Base-by-base conservation (phyloP, 345 rosid species). In the Combretum micranthum region DNA sequence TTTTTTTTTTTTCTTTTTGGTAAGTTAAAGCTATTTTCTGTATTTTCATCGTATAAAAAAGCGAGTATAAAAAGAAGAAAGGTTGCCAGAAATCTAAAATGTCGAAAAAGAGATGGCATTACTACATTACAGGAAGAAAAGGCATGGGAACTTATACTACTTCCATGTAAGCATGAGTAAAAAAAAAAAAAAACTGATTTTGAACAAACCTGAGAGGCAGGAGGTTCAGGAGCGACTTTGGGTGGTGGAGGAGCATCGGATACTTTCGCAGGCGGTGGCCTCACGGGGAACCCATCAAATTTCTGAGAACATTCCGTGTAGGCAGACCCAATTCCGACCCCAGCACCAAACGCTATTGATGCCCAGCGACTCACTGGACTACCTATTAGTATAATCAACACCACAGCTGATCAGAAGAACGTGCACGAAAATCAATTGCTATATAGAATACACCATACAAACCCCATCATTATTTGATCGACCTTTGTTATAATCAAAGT, bases 291-390 rank as follows among this genome's bases (percentile, higher is more conserved):
- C 15, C 81, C 87, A 64, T 73, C 64, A 62, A 89, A 89, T 50
- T 73, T 52, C 50, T 51, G 88, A 71, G 83, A 74, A 65, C 94
- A 89, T 39, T 89, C 97, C 0, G 86, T 61, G 67, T 83, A 88
- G 8, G 98, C 94, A 49, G 97, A 89, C 39, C 99, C 99, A 73
- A 89, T 73, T 50, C 97, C 99, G 43, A 85, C 56, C 48, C 99
- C 97, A 62, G 99, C 94, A 70, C 97, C 97, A 51, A 93, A 87
- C 18, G 97, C 96, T 55, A 93, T 71, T 46, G 94, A 75, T 16
- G 94, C 91, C 99, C 96, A 85, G 50, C 94, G 87, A 44, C 84
- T 74, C 59, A 65, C 84, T 6, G 96, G 99, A 69, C 83, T 87
- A 83, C 97, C 97, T 93, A 65, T 20, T 14, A 51, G 42, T 6